Conservation (phyloP, 2,329 filamentous ascomycete species). For the Apiospora rasikravindrae region DNA sequence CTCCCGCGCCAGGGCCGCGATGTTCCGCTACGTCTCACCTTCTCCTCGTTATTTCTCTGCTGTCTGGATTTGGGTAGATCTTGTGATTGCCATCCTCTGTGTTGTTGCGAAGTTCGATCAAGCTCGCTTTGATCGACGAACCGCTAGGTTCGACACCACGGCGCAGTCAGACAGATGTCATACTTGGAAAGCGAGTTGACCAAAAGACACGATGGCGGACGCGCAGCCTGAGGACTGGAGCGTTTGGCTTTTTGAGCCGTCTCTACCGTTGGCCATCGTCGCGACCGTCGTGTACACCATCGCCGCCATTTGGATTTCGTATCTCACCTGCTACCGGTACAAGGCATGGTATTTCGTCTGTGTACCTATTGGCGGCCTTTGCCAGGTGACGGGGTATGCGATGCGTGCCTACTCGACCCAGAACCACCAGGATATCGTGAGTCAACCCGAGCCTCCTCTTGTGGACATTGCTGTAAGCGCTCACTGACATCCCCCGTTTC, state of each 20-base stretch:
- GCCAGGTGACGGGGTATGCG: constrained; percentile 50
- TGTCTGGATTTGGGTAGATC: neutral
- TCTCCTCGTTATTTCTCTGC: neutral
- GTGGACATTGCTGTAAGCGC: neutral
- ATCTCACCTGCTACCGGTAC: constrained; percentile 48
- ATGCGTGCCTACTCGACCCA: constrained; percentile 44
- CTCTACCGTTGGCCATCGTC: constrained; percentile 47
- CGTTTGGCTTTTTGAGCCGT: constrained; percentile 53
- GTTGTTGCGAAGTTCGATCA: neutral
- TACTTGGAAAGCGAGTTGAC: neutral
- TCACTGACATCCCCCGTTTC: neutral
- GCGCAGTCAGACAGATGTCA: neutral
- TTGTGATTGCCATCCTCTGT: neutral
- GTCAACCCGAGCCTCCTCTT: constrained; percentile 21
- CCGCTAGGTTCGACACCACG: neutral
- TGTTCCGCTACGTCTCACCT: neutral
- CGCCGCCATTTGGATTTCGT: constrained; percentile 43
- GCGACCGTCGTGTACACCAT: constrained; percentile 48
- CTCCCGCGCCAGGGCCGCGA: neutral
- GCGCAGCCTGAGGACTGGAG: constrained; percentile 18
- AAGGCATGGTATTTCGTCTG: constrained; percentile 50
- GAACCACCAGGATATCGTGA: constrained; percentile 41
- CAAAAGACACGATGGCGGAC: neutral
- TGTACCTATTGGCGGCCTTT: constrained; percentile 46
- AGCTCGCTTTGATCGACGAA: neutral